phyloP scores from a whole-genome alignment of 345 rosid species.

The Pelargonium nanum region DNA sequence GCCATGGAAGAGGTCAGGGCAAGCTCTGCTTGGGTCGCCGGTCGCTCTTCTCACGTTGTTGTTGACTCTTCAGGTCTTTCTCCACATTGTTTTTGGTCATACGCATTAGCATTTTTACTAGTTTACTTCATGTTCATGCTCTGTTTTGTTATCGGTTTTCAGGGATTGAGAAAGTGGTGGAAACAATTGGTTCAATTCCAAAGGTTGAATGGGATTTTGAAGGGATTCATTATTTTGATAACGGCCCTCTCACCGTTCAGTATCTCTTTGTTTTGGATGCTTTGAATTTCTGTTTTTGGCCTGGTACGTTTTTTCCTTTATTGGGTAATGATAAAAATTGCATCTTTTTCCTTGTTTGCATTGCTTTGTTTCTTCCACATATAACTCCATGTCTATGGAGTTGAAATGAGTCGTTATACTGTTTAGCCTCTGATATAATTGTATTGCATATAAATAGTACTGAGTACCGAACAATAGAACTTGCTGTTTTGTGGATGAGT shows the following conservation, averaged over 20 bases:
- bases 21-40: slow-evolving; percentile 56
- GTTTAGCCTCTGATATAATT: too few species aligned
- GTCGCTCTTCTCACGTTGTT: slow-evolving; percentile 44
- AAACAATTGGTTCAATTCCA: slow-evolving; percentile 41
- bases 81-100: not conserved
- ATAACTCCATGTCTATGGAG: too few species aligned
- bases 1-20: slow-evolving; percentile 59
- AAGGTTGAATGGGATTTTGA: slow-evolving; percentile 72
- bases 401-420: too few species aligned
- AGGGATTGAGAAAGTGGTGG: slow-evolving; percentile 62
- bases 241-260: slow-evolving; percentile 62
- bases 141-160: not conserved
- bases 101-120: not conserved
- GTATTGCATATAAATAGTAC: too few species aligned
- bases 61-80: slow-evolving; percentile 37
- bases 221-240: slow-evolving; percentile 74
- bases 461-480: too few species aligned
- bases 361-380: too few species aligned
- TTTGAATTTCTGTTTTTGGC: slow-evolving; percentile 79
- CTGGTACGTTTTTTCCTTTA: slow-evolving; percentile 39
- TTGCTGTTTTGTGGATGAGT: not conserved
- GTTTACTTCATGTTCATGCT: slow-evolving; percentile 1
- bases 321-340: too few species aligned
- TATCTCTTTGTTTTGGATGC: slow-evolving; percentile 72
- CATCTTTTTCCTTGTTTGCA: too few species aligned